A percentile compares a stretch with the other conserved stretches of the same genome.
Evolutionary conservation across 352 stramenopile genomes (phyloP).

Genomic region (Globisporangium viniferum): DNA sequence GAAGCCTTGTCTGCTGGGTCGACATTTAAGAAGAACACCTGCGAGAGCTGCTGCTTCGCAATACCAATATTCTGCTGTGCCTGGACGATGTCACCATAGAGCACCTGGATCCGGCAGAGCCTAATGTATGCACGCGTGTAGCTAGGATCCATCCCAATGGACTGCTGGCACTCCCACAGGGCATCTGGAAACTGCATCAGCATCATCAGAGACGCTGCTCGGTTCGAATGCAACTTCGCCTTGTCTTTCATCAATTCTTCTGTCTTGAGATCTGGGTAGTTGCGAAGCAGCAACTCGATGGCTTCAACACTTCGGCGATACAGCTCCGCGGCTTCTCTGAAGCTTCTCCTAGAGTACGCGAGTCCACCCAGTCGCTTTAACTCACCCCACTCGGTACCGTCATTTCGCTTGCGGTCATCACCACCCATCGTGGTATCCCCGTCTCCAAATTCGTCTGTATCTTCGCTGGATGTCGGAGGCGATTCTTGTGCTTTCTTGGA

Average conservation of each 20-base stretch:
- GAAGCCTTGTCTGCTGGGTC: conserved; percentile 39
- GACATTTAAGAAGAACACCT: conserved; percentile 15
- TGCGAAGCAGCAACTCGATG: conserved; percentile 37
- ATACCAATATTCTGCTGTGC: conserved; percentile 51
- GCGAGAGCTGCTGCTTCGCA: conserved; percentile 41
- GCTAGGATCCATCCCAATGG: conserved; percentile 58
- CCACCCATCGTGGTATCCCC: conserved; percentile 19
- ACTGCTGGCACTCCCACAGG: conserved; percentile 57
- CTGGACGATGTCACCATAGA: conserved; percentile 52
- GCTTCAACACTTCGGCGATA: conserved; percentile 53
- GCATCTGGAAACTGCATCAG: conserved; percentile 67
- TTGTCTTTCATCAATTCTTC: conserved; percentile 61
- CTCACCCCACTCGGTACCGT: conserved; percentile 53
- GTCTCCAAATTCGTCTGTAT: conserved; percentile 8
- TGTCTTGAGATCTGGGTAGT: conserved; percentile 32
- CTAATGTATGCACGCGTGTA: conserved; percentile 79
- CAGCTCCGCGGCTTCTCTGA: conserved; percentile 53
- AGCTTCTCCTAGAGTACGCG: conserved; percentile 40
- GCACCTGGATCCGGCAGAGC: conserved; percentile 61
- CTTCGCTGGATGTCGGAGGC: neutral
- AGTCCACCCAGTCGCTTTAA: conserved; percentile 56
- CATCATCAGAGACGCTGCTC: conserved; percentile 79
- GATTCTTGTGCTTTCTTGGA: neutral
- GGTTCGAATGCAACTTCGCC: conserved; percentile 77
- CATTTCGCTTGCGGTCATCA: conserved; percentile 25